Base-by-base conservation (phyloP, 257 asterid genomes). In the Capsicum pubescens region DNA sequence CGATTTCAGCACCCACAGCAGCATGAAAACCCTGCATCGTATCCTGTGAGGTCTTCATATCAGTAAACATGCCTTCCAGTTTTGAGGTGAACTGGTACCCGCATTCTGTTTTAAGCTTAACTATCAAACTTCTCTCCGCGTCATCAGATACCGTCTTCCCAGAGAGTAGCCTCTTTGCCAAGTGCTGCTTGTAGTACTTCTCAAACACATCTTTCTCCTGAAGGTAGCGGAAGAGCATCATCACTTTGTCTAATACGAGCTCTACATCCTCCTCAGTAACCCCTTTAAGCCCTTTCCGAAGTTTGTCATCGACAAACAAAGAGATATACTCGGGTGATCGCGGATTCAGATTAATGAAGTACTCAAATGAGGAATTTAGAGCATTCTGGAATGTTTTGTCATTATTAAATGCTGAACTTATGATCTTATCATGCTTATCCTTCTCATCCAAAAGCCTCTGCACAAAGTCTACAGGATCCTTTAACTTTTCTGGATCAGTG, bases 151-250 rank as follows among this genome's bases (percentile, higher is more conserved):
- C 78, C 0, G 87, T 87, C 84, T 87, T 87, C 26, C 87, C 87
- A 5, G 89, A 87, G 74, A 87, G 89, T 9, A 87, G 86, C 84
- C 89, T 74, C 84, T 87, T 87, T 14, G 89, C 89, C 32, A 87
- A 66, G 81, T 87, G 89, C 71, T 87, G 89, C 80, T 84, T 87
- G 79, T 87, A 87, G 70, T 87, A 87, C 86, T 87, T 87, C 86
- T 87, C 89, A 55, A 84, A 87, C 66, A 87, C 87, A 59, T 87
- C 87, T 82, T 87, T 87, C 84, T 87, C 89, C 81, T 87, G 89
- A 56, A 87, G 87, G 82, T 87, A 87, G 36, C 89, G 87, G 79
- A 84, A 87, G 79, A 84, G 86, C 89, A 84, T 84, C 89, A 87
- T 87, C 78, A 87, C 89, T 59, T 87, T 87, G 84, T 87, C 89